Conservation (phyloP, 2,329 filamentous ascomycete species). For the Byssoonygena ceratinophila region DNA sequence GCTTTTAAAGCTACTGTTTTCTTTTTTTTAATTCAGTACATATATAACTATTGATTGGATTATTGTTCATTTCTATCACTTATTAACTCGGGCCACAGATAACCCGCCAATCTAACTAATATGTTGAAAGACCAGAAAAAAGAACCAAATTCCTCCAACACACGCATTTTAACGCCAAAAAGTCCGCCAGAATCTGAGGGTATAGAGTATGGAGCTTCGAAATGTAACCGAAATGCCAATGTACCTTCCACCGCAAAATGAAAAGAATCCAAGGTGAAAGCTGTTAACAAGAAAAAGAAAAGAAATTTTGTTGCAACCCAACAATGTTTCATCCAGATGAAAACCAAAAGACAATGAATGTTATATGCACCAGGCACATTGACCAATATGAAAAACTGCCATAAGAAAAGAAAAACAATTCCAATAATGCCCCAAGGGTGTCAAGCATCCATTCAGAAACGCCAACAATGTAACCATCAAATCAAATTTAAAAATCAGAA, state of each 20-base stretch:
- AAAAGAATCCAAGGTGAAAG: neutral
- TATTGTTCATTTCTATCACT: neutral
- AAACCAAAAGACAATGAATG: neutral
- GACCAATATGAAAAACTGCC: neutral
- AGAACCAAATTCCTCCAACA: neutral
- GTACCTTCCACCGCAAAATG: neutral
- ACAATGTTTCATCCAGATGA: slow-evolving; percentile 1
- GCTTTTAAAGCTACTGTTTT: too few species aligned
- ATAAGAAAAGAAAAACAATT: neutral
- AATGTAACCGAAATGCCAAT: neutral
- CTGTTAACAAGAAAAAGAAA: too few species aligned
- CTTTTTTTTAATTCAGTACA: too few species aligned
- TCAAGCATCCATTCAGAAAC: neutral
- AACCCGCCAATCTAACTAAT: neutral
- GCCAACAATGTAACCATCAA: neutral
- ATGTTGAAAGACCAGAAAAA: neutral
- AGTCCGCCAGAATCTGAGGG: neutral
- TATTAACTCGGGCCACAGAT: neutral
- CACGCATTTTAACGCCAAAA: neutral
- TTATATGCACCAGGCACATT: slow-evolving; percentile 4
- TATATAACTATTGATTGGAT: neutral
- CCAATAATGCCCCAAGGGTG: neutral
- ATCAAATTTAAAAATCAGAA: neutral
- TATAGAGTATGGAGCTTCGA: neutral
- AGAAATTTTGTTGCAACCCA: neutral